Base-by-base conservation (phyloP, 345 rosid genomes). In the Pistacia vera region DNA sequence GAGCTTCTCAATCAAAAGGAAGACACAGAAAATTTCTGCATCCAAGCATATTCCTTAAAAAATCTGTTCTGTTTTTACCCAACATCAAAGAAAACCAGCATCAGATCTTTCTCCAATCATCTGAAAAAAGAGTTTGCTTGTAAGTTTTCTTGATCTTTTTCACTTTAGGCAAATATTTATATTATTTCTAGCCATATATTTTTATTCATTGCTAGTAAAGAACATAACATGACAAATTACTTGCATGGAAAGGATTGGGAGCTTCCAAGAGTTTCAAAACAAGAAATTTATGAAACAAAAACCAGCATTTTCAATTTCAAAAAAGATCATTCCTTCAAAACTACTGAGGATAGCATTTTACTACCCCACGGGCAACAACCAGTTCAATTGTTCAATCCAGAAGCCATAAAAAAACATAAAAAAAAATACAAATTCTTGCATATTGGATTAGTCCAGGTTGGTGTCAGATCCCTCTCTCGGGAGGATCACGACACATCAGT, bases 271-370 rank as follows among this genome's bases (percentile, higher is more conserved):
- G 52, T 44, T 28, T 44, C 38, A 28, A 71, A 59, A 59, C 11
- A 25, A 8, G 36, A 46, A 58, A 30, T 71, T 3, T 59, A 71
- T 59, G 14, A 60, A 20, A 41, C 36, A 22, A 61, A 60, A 12
- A 22, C 54, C 41, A 61, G 66, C 28, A 59, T 71, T 44, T 71
- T 59, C 75, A 71, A 44, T 71, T 9, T 22, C 44, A 44, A 61
- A 60, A 71, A 59, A 44, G 11, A 59, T 8, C 14, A 44, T 71
- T 60, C 75, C 55, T 44, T 44, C 8, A 48, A 71, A 59, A 71
- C 57, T 2, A 44, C 17, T 2, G 64, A 5, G 44, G 38, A 63
- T 14, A 25, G 13, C 9, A 61, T 71, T 22, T 38, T 48, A 20
- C 44, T 48, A 2, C 36, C 8, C 11, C 59, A 25, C 6, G 4